Evolutionary conservation across 192 early-diverging fungal genomes (phyloP).

Genomic region (Coemansia sp.): DNA sequence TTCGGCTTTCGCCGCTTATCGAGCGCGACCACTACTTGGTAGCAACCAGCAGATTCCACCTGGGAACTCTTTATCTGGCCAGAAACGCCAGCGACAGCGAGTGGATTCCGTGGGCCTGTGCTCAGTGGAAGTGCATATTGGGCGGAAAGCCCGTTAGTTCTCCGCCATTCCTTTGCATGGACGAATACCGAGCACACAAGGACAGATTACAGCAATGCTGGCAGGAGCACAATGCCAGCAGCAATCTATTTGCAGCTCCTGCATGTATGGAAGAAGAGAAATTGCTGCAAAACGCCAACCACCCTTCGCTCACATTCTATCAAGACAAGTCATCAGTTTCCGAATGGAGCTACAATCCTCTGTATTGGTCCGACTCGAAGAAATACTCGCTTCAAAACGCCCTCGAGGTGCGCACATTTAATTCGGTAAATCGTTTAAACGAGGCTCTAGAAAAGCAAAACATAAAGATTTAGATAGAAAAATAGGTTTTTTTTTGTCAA

Average conservation of each 20-base stretch:
- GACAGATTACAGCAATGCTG: neutral
- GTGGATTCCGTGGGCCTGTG: slow-evolving; percentile 37
- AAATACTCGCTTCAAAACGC: slow-evolving; percentile 66
- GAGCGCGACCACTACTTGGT: slow-evolving; percentile 63
- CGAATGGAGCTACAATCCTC: slow-evolving; percentile 39
- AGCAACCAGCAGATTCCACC: slow-evolving; percentile 56
- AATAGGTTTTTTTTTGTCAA: no score
- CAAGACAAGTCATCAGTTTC: slow-evolving; percentile 26
- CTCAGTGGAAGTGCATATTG: slow-evolving; percentile 53
- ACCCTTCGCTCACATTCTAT: slow-evolving; percentile 33
- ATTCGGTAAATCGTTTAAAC: slow-evolving; percentile 42
- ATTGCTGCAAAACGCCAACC: slow-evolving; percentile 13
- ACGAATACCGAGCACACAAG: slow-evolving; percentile 21
- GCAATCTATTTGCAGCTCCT: slow-evolving; percentile 11
- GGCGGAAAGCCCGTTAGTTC: slow-evolving; percentile 29
- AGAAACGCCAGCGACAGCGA: slow-evolving; percentile 28
- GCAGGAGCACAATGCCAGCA: neutral
- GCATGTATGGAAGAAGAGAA: slow-evolving; percentile 17
- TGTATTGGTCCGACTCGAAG: slow-evolving; percentile 53
- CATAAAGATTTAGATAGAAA: no score
- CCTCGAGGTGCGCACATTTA: slow-evolving; percentile 59
- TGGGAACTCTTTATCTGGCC: slow-evolving; percentile 54
- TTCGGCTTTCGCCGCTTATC: slow-evolving; percentile 56
- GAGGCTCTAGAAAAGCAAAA: no score
- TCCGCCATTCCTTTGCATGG: slow-evolving; percentile 26